Evolutionary conservation across 352 stramenopile genomes (phyloP), one percentile per base, ranked within the genome.

Genomic region (Globisporangium heterothallicum): DNA sequence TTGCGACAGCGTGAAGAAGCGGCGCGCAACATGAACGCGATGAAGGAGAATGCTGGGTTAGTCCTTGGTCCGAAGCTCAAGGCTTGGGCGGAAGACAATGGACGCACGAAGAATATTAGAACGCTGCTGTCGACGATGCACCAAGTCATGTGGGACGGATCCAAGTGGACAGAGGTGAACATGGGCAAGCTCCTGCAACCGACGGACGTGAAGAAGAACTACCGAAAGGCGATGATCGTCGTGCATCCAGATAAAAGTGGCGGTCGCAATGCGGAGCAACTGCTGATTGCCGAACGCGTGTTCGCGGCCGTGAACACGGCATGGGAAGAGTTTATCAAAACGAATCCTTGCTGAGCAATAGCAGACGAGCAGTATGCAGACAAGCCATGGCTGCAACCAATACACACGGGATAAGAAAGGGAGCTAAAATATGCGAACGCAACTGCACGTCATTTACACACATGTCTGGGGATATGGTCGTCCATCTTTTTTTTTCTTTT

Each of bases 91-190:
- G 80, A 93, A 40, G 83, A 93, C 61, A 92, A 92, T 49, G 83
- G 83, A n/a, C 80, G 78, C 19, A 73, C 88, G 32, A 94, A 95
- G 66, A 96, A 96, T 56, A 92, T 97, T 52, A 82, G 88, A 46
- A 95, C 84, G 48, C 64, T 97, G 46, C 67, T 97, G 22, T 93
- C 78, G 30, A 97, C 86, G 41, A 95, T 97, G 87, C 87, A 97
- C 58, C 72, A 75, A 26, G 84, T 97, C 24, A 90, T 97, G 72
- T 97, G 88, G 88, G 75, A 93, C 21, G 84, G 79, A 56, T 86
- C 71, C 54, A 88, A 89, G 48, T 97, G 88, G 88, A 68, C 64
- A 14, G 83, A 93, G 51, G 78, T 95, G 16, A 91, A 90, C 66
- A 93, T 97, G 84, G 87, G 79, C 58, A 94, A 95, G 63, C 78